Base-by-base conservation (phyloP, 2,329 filamentous ascomycete genomes). In the Furcasterigmium sp. region DNA sequence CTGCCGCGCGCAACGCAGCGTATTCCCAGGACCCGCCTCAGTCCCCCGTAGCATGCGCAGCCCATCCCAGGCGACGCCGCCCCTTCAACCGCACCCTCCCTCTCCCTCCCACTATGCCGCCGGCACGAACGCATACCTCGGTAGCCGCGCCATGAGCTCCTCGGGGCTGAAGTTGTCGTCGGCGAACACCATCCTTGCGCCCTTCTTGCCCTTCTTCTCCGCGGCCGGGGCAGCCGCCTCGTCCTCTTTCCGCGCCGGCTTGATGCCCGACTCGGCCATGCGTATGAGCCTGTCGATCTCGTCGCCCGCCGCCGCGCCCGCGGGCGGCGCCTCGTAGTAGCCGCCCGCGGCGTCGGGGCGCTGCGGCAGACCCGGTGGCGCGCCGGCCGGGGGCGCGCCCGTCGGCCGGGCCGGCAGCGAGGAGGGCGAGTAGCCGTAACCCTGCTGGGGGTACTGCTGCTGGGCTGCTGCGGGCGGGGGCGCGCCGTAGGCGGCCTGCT, bases 91-190 rank as follows among this genome's bases (percentile, higher is more conserved):
- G 23, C 23, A 26, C 11, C 23, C 11, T 26, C 7, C 11, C 23
- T 7, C 23, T 26, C 32, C 14, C 32, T 11, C 10, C 39, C 36
- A 35, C 34, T 35, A 44, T 29, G 42, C 52, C 23, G 41, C 47
- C 32, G 75, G 76, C 57, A 70, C 69, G 62, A 79, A 85, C 55
- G 83, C 81, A 69, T 94, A 95, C 64, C 81, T 83, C 48, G 85
- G 73, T 68, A 93, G 69, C 58, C 71, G 68, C 21, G 88, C 85
- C 87, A 95, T 90, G 67, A 84, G 88, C 74, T 95, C 91, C 69
- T 96, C 91, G 2, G 89, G 87, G 56, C 87, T 93, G 56, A 82
- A 70, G 46, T 85, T 83, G 41, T 85, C 81, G 59, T 94, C 87
- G 49, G 82, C 82, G 68, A 93, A 95, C 23, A 95, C 73, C 77